These are phyloP conservation scores for Wilcoxina mikolae DNA, from an alignment of 495 filamentous ascomycete genomes.

Conservation along the genomic window DNA sequence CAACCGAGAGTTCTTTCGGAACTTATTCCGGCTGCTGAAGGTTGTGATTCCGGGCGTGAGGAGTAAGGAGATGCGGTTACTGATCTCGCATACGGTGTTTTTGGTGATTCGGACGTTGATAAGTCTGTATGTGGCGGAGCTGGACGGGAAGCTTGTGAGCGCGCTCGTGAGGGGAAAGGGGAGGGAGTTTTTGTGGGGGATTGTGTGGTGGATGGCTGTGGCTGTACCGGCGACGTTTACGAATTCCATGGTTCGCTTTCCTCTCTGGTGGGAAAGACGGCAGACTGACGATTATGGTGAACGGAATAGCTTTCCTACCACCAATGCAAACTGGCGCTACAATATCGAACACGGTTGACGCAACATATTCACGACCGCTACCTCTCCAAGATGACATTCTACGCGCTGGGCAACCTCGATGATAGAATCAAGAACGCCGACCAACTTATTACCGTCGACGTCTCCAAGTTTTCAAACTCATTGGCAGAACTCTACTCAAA, in stretches of 20 bases:
- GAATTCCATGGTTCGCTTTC: conserved; percentile 76
- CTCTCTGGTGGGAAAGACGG: background rate
- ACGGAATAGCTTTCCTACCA: conserved; percentile 74
- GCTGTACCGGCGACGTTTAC: conserved; percentile 96
- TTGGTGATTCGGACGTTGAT: conserved; percentile 74
- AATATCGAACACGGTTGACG: conserved; percentile 83
- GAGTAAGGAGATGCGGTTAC: conserved; percentile 71
- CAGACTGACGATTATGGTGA: conserved; percentile 10
- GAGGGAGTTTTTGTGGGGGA: conserved; percentile 71
- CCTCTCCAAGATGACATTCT: conserved; percentile 91
- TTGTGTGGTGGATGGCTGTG: conserved; percentile 98
- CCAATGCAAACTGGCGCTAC: conserved; percentile 81
- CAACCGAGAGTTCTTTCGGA: conserved; percentile 88
- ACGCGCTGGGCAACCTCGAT: conserved; percentile 84
- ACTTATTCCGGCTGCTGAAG: conserved; percentile 58
- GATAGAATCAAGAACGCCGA: conserved; percentile 98
- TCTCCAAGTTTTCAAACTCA: conserved; percentile 88
- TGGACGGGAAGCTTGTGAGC: conserved; percentile 86
- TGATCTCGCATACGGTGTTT: conserved; percentile 72
- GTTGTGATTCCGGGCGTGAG: conserved; percentile 83
- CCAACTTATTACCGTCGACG: conserved; percentile 91
- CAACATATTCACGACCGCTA: conserved; percentile 88
- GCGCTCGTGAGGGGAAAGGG: conserved; percentile 81
- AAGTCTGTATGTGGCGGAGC: conserved; percentile 86
- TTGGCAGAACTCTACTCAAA: conserved; percentile 93